Percentiles rank a stretch among this genome's conserved stretches.
These are phyloP conservation scores for Macrolepiota albuminosa DNA, from an alignment of 768 basidiomycete species.

Conservation along the genomic window DNA sequence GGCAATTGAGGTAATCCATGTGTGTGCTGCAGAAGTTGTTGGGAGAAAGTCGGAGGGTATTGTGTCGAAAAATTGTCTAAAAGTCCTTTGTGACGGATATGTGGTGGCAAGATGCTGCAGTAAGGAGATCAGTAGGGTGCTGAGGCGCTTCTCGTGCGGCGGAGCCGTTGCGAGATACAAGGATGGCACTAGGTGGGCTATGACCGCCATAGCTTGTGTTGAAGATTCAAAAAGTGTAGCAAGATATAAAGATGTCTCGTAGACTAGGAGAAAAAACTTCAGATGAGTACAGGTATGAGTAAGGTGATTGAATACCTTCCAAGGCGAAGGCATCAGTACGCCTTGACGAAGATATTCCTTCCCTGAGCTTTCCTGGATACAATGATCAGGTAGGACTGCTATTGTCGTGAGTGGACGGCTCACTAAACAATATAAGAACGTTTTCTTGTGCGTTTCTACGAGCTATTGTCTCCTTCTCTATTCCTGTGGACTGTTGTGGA, in stretches of 20 bases:
- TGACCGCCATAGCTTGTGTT: conserved; percentile 56
- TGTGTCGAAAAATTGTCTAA: conserved; percentile 38
- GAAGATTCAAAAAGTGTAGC: conserved; percentile 58
- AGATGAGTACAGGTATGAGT: background rate
- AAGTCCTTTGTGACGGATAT: conserved; percentile 65
- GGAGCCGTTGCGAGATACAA: conserved; percentile 31
- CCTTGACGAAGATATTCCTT: conserved; percentile 60
- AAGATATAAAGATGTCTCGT: conserved; percentile 69
- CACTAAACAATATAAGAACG: conserved; percentile 69
- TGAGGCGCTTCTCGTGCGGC: conserved; percentile 20
- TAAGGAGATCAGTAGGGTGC: conserved; percentile 43
- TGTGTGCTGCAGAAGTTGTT: conserved; percentile 25
- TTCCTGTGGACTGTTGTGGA: conserved; percentile 24
- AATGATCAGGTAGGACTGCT: background rate
- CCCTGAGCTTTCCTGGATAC: conserved; percentile 64
- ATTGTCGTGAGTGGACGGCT: conserved; percentile 21
- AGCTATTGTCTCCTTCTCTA: conserved; percentile 29
- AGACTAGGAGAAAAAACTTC: conserved; percentile 38
- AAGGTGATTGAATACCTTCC: conserved; percentile 46
- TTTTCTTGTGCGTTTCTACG: conserved; percentile 60
- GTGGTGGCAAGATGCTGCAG: conserved; percentile 51
- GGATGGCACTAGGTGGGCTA: conserved; percentile 52
- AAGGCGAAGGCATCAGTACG: conserved; percentile 58
- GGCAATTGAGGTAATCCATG: conserved; percentile 54
- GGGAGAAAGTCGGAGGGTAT: conserved; percentile 38